Conservation (phyloP, 257 asterid species). For the Salvia miltiorrhiza region DNA sequence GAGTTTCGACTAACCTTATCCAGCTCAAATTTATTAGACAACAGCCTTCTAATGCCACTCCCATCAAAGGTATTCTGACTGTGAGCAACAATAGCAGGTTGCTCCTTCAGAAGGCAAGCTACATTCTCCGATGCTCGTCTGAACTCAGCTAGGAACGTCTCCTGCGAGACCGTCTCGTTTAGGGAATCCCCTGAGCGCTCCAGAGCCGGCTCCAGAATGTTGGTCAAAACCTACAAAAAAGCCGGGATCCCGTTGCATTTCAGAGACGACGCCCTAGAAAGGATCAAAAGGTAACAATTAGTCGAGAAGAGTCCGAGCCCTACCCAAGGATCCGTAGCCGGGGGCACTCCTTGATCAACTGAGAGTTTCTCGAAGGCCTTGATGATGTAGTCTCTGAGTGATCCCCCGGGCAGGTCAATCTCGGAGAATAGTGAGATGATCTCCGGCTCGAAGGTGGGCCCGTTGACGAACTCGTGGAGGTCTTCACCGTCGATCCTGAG, state of each 20-base stretch:
- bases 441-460: constrained; percentile 64
- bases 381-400: constrained; percentile 51
- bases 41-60: constrained; percentile 63
- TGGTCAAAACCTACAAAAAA: constrained; percentile 57
- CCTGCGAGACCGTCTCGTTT: constrained; percentile 62
- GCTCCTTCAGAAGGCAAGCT: constrained; percentile 62
- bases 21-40: constrained; percentile 76
- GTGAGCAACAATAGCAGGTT: constrained; percentile 92
- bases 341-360: constrained; percentile 93
- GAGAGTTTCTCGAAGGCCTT: constrained; percentile 79
- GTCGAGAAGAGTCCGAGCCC: background rate
- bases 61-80: constrained; percentile 84
- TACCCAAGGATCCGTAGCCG: constrained; percentile 93
- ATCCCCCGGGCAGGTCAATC: constrained; percentile 46
- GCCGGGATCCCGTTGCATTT: background rate
- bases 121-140: constrained; percentile 50
- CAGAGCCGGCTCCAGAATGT: constrained; percentile 67
- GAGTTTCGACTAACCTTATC: constrained; percentile 54
- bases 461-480: constrained; percentile 57
- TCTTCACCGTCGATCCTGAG: constrained; percentile 93
- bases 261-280: background rate
- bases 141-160: constrained; percentile 54
- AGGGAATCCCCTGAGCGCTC: constrained; percentile 42
- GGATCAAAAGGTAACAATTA: no score
- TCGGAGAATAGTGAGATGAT: constrained; percentile 50